Percentiles rank a stretch among this genome's conserved stretches.
phyloP scores from a whole-genome alignment of 1,284 basidiomycete genomes.

The Fomitopsis betulina region DNA sequence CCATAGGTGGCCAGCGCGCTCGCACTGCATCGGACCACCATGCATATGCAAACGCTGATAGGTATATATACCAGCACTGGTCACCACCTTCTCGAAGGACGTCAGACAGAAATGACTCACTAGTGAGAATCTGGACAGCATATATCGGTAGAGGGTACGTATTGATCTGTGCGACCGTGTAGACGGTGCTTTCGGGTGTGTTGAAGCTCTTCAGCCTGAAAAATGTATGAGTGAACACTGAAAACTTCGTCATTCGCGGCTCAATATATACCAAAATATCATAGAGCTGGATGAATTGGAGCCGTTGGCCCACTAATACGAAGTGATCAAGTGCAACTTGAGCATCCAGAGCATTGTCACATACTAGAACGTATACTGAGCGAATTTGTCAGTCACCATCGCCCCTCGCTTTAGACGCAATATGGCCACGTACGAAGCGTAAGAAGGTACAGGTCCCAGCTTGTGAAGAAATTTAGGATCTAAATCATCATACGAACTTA shows the following conservation, averaged over 20 bases:
- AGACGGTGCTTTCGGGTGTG: slow-evolving; percentile 33
- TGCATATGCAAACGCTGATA: slow-evolving; percentile 41
- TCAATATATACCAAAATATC: slow-evolving; percentile 34
- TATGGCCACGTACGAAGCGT: slow-evolving; percentile 29
- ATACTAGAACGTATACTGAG: slow-evolving; percentile 29
- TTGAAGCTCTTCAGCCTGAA: slow-evolving; percentile 42
- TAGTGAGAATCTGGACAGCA: slow-evolving; percentile 33
- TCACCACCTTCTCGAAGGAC: not conserved
- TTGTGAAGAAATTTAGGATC: slow-evolving; percentile 34
- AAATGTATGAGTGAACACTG: not conserved
- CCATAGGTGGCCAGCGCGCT: slow-evolving; percentile 56
- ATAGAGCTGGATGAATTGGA: slow-evolving; percentile 31
- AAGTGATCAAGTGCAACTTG: too few species aligned
- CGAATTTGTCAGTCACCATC: not conserved
- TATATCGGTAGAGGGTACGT: slow-evolving; percentile 41
- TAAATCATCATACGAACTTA: slow-evolving; percentile 3
- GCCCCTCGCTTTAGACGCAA: not conserved
- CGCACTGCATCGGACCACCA: slow-evolving; percentile 51
- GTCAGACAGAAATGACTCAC: slow-evolving; percentile 17
- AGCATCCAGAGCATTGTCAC: not conserved
- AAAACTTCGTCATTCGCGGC: not conserved
- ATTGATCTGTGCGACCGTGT: slow-evolving; percentile 39
- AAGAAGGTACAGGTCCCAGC: slow-evolving; percentile 36
- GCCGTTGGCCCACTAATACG: slow-evolving; percentile 36
- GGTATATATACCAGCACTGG: not conserved